Conservation (phyloP, 139 green algal species). For the Zygnema circumcarinatum region DNA sequence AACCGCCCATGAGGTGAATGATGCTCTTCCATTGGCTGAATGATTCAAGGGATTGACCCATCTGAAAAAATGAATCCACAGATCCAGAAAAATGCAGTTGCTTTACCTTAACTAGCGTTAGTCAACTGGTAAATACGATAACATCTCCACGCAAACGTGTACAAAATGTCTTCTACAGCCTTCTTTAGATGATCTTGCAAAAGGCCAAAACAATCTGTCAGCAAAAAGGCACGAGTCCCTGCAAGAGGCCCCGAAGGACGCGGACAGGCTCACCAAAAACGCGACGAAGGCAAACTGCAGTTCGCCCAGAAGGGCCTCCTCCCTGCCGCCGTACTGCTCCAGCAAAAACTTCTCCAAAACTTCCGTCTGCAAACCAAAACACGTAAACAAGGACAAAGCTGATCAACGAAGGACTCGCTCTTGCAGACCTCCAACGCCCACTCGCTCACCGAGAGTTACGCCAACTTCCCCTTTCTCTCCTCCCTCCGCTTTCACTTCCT, state of each 20-base stretch:
- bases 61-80: too few species aligned
- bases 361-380: slow-evolving; percentile 16
- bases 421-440: not conserved
- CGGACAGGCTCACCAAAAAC: slow-evolving; percentile 46
- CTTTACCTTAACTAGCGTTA: too few species aligned
- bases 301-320: slow-evolving; percentile 37
- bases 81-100: too few species aligned
- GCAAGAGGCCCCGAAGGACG: too few species aligned
- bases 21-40: slow-evolving; percentile 49
- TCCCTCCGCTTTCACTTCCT: not conserved
- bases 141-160: too few species aligned
- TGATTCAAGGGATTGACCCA: slow-evolving; percentile 41
- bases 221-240: too few species aligned
- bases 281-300: slow-evolving; percentile 51
- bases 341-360: slow-evolving; percentile 10
- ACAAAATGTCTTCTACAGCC: too few species aligned
- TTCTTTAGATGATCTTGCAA: too few species aligned
- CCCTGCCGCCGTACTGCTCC: slow-evolving; percentile 5
- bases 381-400: not conserved
- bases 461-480: not conserved
- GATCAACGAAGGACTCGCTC: not conserved
- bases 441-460: not conserved
- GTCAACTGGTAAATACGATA: too few species aligned
- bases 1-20: slow-evolving; percentile 25
- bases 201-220: too few species aligned